Evolutionary conservation across 441 rosid species (phyloP).

Genomic region (Eugenia klotzschiana): DNA sequence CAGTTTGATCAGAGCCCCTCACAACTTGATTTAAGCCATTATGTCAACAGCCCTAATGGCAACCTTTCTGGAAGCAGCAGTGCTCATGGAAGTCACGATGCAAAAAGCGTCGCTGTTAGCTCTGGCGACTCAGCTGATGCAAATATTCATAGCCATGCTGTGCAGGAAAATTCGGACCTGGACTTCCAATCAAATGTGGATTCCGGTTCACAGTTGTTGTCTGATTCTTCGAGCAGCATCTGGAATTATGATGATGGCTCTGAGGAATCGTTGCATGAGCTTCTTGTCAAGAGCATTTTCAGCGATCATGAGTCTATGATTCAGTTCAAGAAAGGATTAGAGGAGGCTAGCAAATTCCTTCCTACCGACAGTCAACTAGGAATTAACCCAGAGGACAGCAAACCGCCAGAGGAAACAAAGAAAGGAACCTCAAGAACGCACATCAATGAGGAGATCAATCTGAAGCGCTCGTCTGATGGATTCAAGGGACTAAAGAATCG

Average conservation of each 20-base stretch:
- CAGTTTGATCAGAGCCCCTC: background rate
- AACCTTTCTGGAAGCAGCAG: background rate
- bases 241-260: background rate
- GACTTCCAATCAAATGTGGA: background rate
- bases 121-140: background rate
- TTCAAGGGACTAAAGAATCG: background rate
- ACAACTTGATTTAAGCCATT: background rate
- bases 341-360: background rate
- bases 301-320: background rate
- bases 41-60: background rate
- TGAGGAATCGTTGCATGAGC: background rate
- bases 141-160: background rate
- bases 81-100: background rate
- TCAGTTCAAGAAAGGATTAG: background rate
- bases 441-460: background rate
- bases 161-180: background rate
- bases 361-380: background rate
- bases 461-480: background rate
- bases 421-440: background rate
- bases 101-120: background rate
- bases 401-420: background rate
- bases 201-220: background rate
- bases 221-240: background rate
- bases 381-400: background rate
- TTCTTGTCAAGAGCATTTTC: background rate